Base-by-base conservation (phyloP, 768 basidiomycete genomes). In the Chiua virens region DNA sequence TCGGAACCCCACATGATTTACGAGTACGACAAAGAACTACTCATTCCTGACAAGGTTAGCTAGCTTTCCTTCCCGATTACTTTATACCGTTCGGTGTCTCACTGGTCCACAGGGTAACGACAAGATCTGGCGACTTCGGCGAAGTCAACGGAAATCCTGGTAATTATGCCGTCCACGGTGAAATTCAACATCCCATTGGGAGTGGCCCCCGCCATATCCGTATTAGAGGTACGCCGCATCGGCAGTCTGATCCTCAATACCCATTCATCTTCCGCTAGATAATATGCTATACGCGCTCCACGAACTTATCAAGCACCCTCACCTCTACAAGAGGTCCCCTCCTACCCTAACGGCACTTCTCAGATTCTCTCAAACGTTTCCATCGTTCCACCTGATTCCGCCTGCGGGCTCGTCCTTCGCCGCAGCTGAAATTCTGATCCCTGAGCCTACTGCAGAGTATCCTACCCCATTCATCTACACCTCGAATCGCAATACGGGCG, bases 1-100 rank as follows among this genome's bases (percentile, higher is more conserved):
- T 83, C 85, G 2, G 79, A 86, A 63, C 86, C 87, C 11, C 87
- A 88, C 62, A 83, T 85, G 83, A 74, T 78, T 0, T 65, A 83
- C 27, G 75, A 85, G 66, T 71, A 81, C 58, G 71, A 72, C 6
- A 61, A 60, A 8, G 86, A 88, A 56, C 60, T 89, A 9, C 75
- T 87, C 55, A 72, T 88, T 8, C 79, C 86, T 0, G 87, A 87
- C 67, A 71, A 86, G 63, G 86, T 85, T 47, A 47, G 78, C 64
- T 28, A 40, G 11, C 13, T 10, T 32, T 36, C 13, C 27, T 8
- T 3, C 39, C 14, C 36, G 14, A 25, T 17, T 30, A 30, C 25
- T 15, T 15, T 17, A 18, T 25, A 9, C 25, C 5, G 20, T 47
- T 28, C 42, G 17, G 28, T 5, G 8, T 22, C 42, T 50, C 34